These are phyloP conservation scores for Raphanus sativus DNA, from an alignment of 345 rosid species.

Conservation along the genomic window DNA sequence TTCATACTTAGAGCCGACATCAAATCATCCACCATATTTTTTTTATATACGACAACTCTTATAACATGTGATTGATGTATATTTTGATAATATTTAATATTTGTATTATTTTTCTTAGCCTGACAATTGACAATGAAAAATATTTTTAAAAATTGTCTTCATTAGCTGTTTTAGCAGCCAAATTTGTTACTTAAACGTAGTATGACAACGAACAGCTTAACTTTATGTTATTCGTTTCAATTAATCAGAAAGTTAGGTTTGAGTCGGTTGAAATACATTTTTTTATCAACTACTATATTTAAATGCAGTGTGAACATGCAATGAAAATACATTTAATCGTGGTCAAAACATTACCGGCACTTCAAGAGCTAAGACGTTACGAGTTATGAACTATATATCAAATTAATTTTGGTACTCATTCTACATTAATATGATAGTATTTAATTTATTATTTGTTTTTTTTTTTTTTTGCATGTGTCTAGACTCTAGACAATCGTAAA, in stretches of 20 bases:
- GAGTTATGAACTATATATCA: not conserved
- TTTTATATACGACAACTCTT: slow-evolving; percentile 1
- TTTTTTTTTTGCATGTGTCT: not conserved
- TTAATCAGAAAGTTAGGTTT: slow-evolving; percentile 24
- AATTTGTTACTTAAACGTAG: not conserved
- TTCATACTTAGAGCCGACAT: slow-evolving; percentile 11
- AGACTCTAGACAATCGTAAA: not conserved
- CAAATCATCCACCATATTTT: slow-evolving; percentile 16
- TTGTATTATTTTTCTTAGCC: not conserved
- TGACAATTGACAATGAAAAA: slow-evolving; percentile 8
- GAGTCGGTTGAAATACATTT: slow-evolving; percentile 14
- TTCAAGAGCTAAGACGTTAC: slow-evolving; percentile 6
- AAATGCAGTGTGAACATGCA: slow-evolving; percentile 33
- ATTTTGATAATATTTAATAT: not conserved
- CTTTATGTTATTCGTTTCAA: slow-evolving; percentile 12
- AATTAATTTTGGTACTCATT: not conserved
- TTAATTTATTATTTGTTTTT: not conserved
- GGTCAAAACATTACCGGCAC: slow-evolving; percentile 25
- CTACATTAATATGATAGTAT: not conserved
- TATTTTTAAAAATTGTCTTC: slow-evolving; percentile 5
- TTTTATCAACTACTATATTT: not conserved
- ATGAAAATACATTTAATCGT: slow-evolving; percentile 10
- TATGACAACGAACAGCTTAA: slow-evolving; percentile 13
- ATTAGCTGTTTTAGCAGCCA: slow-evolving; percentile 32
- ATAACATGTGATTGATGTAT: not conserved